Evolutionary conservation across 2,329 filamentous ascomycete genomes (phyloP).

Genomic region (Lachnellula subtilissima): DNA sequence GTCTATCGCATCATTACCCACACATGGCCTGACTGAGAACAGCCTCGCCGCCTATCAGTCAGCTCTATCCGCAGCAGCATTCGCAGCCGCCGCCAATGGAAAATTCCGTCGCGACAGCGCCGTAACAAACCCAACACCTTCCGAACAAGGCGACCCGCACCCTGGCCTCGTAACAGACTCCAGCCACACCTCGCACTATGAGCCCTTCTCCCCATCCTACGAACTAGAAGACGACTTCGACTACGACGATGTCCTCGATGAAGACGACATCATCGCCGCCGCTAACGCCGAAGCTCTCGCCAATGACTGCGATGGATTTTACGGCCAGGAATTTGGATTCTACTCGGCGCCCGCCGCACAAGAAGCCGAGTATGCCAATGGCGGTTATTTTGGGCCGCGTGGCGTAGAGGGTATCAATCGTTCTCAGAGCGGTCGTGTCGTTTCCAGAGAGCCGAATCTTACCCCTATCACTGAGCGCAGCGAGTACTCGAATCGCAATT

Average conservation of each 20-base stretch:
- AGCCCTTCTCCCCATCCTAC: constrained; percentile 30
- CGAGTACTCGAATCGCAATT: constrained; percentile 94
- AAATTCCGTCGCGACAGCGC: constrained; percentile 60
- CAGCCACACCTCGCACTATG: constrained; percentile 32
- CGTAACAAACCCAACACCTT: constrained; percentile 17
- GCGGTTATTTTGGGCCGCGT: constrained; percentile 82
- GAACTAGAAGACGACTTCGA: constrained; percentile 42
- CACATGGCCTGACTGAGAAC: constrained; percentile 44
- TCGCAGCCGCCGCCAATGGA: constrained; percentile 68
- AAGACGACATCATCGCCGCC: constrained; percentile 89
- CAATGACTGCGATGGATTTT: constrained; percentile 89
- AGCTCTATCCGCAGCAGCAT: constrained; percentile 76
- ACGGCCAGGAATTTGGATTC: constrained; percentile 95
- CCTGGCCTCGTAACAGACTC: constrained; percentile 38
- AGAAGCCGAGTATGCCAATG: constrained; percentile 57
- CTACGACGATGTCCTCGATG: constrained; percentile 64
- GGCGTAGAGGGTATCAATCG: constrained; percentile 57
- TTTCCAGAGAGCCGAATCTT: constrained; percentile 81
- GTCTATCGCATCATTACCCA: constrained; percentile 4
- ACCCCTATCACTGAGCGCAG: constrained; percentile 95
- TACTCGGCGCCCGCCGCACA: constrained; percentile 60
- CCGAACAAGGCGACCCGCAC: constrained; percentile 29
- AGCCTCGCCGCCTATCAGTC: constrained; percentile 73
- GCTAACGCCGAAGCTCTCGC: constrained; percentile 92
- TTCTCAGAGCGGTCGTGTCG: constrained; percentile 66